Evolutionary conservation across 805 yeast genomes (phyloP).

Genomic region (Myxozyma melibiosi): DNA sequence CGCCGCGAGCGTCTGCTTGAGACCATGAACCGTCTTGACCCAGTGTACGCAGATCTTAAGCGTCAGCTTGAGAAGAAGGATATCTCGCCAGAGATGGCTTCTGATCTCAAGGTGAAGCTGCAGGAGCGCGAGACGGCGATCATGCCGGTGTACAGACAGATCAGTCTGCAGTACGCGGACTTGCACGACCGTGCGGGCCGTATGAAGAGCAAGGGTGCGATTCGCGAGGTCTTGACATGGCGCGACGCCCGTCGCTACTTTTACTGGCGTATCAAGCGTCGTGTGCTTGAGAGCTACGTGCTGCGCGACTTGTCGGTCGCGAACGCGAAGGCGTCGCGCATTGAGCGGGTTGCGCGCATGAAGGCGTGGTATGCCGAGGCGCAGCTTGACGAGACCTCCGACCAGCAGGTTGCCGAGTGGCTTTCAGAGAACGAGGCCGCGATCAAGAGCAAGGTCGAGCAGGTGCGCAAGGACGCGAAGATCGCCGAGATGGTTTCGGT

Average conservation of each 20-base stretch:
- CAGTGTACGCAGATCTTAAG: constrained; percentile 68
- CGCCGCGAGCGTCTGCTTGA: constrained; percentile 86
- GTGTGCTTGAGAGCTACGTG: constrained; percentile 88
- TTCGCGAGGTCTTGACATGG: constrained; percentile 86
- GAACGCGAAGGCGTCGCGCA: constrained; percentile 56
- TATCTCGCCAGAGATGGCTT: constrained; percentile 64
- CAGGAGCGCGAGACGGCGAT: constrained; percentile 76
- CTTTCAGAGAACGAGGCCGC: constrained; percentile 6
- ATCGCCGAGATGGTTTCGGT: constrained; percentile 22
- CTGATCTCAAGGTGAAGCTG: constrained; percentile 64
- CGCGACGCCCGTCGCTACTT: constrained; percentile 86
- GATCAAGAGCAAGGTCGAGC: constrained; percentile 19
- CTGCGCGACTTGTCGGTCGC: constrained; percentile 71
- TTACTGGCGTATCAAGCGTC: constrained; percentile 98
- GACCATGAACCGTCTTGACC: constrained; percentile 91
- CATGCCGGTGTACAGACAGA: constrained; percentile 86
- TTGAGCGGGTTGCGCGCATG: constrained; percentile 83
- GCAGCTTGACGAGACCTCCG: constrained; percentile 24
- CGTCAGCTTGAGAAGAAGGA: constrained; percentile 53
- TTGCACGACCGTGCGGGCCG: constrained; percentile 97
- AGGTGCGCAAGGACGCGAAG: constrained; percentile 23
- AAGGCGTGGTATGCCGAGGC: constrained; percentile 45
- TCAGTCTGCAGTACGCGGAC: constrained; percentile 95
- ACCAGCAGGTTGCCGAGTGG: constrained; percentile 26
- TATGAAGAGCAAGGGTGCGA: constrained; percentile 93